Percentiles rank a stretch among this genome's conserved stretches.
phyloP scores from a whole-genome alignment of 2,329 filamentous ascomycete species.

The Trichothecium sympodiale region DNA sequence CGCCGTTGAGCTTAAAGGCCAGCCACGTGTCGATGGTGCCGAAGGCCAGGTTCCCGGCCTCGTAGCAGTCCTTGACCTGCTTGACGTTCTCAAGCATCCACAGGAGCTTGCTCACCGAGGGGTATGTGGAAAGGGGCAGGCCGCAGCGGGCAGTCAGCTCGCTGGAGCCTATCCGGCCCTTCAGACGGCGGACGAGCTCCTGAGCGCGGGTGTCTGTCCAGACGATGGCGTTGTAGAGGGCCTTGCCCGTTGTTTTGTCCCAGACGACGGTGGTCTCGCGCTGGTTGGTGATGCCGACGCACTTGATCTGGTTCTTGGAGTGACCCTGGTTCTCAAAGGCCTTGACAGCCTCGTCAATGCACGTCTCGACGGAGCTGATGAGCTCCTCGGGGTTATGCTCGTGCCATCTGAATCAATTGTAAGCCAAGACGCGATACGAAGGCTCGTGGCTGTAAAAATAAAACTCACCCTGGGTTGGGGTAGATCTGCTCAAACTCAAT shows the following conservation, averaged over 20 bases:
- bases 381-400: constrained; percentile 74
- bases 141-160: constrained; percentile 59
- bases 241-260: constrained; percentile 66
- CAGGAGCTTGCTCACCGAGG: constrained; percentile 65
- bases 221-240: constrained; percentile 71
- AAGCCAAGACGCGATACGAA: too few relatives aligned
- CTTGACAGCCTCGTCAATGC: constrained; percentile 63
- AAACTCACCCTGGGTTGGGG: constrained; percentile 58
- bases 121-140: constrained; percentile 71
- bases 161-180: constrained; percentile 52
- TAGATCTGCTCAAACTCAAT: constrained; percentile 67
- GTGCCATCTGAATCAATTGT: constrained; percentile 52
- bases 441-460: background rate
- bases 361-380: constrained; percentile 58
- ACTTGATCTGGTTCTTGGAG: constrained; percentile 55
- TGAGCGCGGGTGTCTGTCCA: constrained; percentile 77
- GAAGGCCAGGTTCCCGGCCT: constrained; percentile 60
- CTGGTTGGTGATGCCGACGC: constrained; percentile 75
- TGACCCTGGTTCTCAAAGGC: constrained; percentile 59
- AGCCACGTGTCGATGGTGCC: constrained; percentile 77
- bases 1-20: constrained; percentile 68
- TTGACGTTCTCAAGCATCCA: constrained; percentile 65
- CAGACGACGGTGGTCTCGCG: constrained; percentile 73
- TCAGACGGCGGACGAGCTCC: constrained; percentile 61
- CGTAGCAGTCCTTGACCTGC: constrained; percentile 58